Base-by-base conservation (phyloP, 1,139 yeast species). In the Scheffersomyces illinoinensis region DNA sequence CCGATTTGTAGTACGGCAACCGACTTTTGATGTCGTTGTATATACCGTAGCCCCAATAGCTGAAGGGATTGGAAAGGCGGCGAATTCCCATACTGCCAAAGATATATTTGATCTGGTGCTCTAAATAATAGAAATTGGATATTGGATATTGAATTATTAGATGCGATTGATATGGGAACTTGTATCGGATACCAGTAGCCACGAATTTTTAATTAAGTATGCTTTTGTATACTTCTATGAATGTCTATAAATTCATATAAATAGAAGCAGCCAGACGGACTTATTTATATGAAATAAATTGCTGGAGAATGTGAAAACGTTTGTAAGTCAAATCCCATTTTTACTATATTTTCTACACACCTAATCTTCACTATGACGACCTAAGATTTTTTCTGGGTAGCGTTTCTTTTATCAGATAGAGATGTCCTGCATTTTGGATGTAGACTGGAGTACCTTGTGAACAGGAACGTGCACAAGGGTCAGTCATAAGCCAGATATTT, bases 1-100 rank as follows among this genome's bases (percentile, higher is more conserved):
- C 98, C 1, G 93, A 85, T 54, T 66, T 60, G 68, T 93, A 93
- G 68, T 82, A 85, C 0, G 97, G 97, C 19, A 85, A 64, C 55
- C 96, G 71, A 33, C 77, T 74, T 55, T 71, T 71, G 55, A 90
- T 66, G 66, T 90, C 96, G 55, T 78, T 76, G 61, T 74, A 73
- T 39, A 89, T 82, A 3, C 93, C 93, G 59, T 74, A 75, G 12
- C 89, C 89, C 59, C 79, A 71, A 55, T 74, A 72, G 56, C 59
- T 58, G 56, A 61, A 56, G n/a, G 56, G 53, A 18, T 58, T 61
- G 57, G 61, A 62, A 33, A 33, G 17, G 17, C 43, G 17, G 17
- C 43, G 14, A 14, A 12, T 33, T 10, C 43, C 43, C 43, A 33
- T 33, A 33, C 14, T 33, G 17, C 4, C 43, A 10, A 12, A 7